Evolutionary conservation across 768 basidiomycete genomes (phyloP).

Genomic region (Pleurotus sapidus): DNA sequence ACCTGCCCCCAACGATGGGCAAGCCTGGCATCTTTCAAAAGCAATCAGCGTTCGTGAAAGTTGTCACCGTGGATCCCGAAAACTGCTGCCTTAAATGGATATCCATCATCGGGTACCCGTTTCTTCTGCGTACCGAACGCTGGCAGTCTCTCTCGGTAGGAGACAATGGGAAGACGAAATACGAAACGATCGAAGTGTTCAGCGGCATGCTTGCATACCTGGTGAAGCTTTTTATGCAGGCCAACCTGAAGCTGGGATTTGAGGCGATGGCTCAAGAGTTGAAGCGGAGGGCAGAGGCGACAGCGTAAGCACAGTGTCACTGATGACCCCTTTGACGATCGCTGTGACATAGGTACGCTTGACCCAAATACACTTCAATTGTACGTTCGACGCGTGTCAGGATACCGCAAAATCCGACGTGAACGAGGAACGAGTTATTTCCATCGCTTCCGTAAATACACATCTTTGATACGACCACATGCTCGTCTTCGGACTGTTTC

Average conservation of each 20-base stretch:
- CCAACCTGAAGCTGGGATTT: conserved; percentile 43
- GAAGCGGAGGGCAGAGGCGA: conserved; percentile 46
- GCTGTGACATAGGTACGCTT: no score
- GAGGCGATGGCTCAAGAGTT: conserved; percentile 54
- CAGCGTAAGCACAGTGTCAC: conserved; percentile 7
- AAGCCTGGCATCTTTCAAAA: conserved; percentile 35
- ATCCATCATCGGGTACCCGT: conserved; percentile 34
- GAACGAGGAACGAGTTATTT: conserved; percentile 7
- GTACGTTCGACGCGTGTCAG: no score
- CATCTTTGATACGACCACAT: conserved; percentile 2
- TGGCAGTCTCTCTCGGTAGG: conserved; percentile 62
- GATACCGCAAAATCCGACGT: conserved; percentile 7
- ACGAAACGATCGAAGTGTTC: conserved; percentile 66
- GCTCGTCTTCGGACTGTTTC: not conserved
- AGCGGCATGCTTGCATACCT: conserved; percentile 52
- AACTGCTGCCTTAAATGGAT: conserved; percentile 60
- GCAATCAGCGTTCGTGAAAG: conserved; percentile 34
- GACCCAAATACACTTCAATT: no score
- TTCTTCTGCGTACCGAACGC: conserved; percentile 51
- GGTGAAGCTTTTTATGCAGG: conserved; percentile 40
- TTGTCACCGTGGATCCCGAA: conserved; percentile 48
- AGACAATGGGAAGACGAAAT: conserved; percentile 52
- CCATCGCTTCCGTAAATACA: conserved; percentile 1
- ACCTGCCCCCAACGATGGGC: conserved; percentile 60
- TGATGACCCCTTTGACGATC: not conserved